Evolutionary conservation across 2,329 filamentous ascomycete genomes (phyloP), one percentile per base, ranked within the genome.

Genomic region (Incumbomyces delicatus): DNA sequence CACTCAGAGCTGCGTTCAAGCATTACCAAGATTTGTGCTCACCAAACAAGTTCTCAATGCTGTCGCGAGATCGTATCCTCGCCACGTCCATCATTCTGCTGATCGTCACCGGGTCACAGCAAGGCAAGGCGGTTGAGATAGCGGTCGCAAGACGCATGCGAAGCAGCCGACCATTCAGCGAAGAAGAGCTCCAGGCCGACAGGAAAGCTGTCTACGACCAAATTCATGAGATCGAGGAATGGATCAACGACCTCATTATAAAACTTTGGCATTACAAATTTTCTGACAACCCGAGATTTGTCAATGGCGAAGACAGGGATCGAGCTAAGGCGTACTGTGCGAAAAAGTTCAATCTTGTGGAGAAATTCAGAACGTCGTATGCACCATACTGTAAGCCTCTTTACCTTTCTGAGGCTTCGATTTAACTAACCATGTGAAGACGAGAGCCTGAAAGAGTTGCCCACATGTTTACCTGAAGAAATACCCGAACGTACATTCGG

Each of bases 261-360:
- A n/a, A 45, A 5, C 16, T 45, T 10, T 45, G 42, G 42, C 4
- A 31, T 2, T 45, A 45, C 34, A 45, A 45, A 27, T 45, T 45
- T 31, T n/a, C 20, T 2, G 22, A 17, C 2, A 30, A 10, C 13
- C 14, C 20, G 5, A 45, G 13, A 38, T 45, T 20, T 12, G 33
- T 14, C 33, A 31, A 45, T 6, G 42, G 38, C 18, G 42, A 38
- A 14, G 22, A 17, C 31, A 12, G 8, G 12, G 33, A 45, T 34
- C 32, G 33, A 13, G 13, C 29, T 2, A 14, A 18, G n/a, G 42
- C 42, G 2, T 14, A 29, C 22, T 12, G n/a, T 11, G 42, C 42
- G 12, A 38, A 45, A 22, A 14, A 37, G 6, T 45, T 45, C 34
- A 27, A 35, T 10, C 14, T 45, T 10, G 27, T 37, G 31, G 42